Evolutionary conservation across 2,329 filamentous ascomycete genomes (phyloP).

Genomic region (Sclerotinia sclerotiorum): DNA sequence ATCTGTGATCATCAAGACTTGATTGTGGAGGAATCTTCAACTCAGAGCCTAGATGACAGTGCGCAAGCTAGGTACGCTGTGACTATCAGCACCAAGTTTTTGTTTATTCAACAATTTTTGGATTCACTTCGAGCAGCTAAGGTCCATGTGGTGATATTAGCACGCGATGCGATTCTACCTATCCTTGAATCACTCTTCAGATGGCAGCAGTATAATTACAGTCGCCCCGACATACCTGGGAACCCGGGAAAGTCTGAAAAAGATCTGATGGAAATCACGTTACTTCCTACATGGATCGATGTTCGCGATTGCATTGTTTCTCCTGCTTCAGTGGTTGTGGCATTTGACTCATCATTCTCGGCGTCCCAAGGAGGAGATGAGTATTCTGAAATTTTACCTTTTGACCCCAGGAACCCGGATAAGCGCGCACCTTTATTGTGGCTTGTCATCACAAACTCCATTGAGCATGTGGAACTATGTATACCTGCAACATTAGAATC

Average conservation of each 20-base stretch:
- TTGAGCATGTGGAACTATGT: constrained; percentile 40
- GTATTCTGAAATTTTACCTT: constrained; percentile 26
- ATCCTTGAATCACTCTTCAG: constrained; percentile 53
- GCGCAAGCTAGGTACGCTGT: constrained; percentile 53
- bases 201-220: constrained; percentile 42
- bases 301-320: constrained; percentile 22
- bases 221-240: constrained; percentile 31
- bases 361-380: constrained; percentile 22
- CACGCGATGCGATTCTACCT: constrained; percentile 50
- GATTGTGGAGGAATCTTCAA: constrained; percentile 48
- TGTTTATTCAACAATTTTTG: constrained; percentile 58
- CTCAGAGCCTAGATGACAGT: constrained; percentile 42
- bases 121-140: constrained; percentile 46
- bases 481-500: constrained; percentile 29
- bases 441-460: constrained; percentile 35
- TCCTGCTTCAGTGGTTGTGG: constrained; percentile 32
- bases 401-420: constrained; percentile 21
- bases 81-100: constrained; percentile 59
- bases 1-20: constrained; percentile 59
- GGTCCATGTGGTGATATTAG: constrained; percentile 54
- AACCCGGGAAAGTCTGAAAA: constrained; percentile 36
- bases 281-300: constrained; percentile 34
- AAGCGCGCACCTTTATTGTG: constrained; percentile 33
- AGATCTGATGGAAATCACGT: constrained; percentile 30
- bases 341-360: constrained; percentile 30